Evolutionary conservation across 1,139 yeast genomes (phyloP).

Genomic region (Martiniozyma asiatica): DNA sequence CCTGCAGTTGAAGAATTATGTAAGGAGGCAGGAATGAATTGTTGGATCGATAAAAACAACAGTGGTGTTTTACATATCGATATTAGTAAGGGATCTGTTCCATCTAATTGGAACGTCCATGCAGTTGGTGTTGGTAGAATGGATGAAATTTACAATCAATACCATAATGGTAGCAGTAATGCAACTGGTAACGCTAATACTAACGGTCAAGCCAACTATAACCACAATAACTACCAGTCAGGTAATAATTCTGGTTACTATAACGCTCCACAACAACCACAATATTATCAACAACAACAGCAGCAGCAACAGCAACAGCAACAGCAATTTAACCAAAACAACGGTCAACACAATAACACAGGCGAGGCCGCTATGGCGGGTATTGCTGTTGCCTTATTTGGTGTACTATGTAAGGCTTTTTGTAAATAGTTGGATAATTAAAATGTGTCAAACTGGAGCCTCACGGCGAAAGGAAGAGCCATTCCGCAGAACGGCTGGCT

Average conservation of each 20-base stretch:
- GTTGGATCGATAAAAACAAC: conserved; percentile 56
- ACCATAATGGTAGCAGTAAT: too few relatives aligned
- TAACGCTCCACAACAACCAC: conserved; percentile 23
- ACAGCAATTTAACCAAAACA: conserved; percentile 14
- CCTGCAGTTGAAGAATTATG: conserved; percentile 83
- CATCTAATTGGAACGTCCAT: conserved; percentile 33
- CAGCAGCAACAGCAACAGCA: conserved; percentile 17
- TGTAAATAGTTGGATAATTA: too few relatives aligned
- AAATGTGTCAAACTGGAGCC: too few relatives aligned
- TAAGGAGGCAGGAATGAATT: conserved; percentile 46
- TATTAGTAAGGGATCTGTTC: conserved; percentile 38
- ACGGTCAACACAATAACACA: conserved; percentile 10
- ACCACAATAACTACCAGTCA: too few relatives aligned
- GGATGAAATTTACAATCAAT: too few relatives aligned
- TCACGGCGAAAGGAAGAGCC: too few relatives aligned
- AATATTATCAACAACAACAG: conserved; percentile 26
- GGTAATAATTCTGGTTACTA: conserved; percentile 14
- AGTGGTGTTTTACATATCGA: conserved; percentile 72
- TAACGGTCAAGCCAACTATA: too few relatives aligned
- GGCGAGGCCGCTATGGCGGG: too few relatives aligned
- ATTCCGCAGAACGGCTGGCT: conserved; percentile 8
- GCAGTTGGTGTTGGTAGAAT: conserved; percentile 22
- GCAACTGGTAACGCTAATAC: too few relatives aligned
- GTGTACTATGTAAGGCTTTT: too few relatives aligned
- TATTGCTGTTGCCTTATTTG: too few relatives aligned